Percentiles rank a stretch among this genome's conserved stretches.
phyloP scores from a whole-genome alignment of 2,329 filamentous ascomycete genomes.

The Cladosporium sphaerospermum region DNA sequence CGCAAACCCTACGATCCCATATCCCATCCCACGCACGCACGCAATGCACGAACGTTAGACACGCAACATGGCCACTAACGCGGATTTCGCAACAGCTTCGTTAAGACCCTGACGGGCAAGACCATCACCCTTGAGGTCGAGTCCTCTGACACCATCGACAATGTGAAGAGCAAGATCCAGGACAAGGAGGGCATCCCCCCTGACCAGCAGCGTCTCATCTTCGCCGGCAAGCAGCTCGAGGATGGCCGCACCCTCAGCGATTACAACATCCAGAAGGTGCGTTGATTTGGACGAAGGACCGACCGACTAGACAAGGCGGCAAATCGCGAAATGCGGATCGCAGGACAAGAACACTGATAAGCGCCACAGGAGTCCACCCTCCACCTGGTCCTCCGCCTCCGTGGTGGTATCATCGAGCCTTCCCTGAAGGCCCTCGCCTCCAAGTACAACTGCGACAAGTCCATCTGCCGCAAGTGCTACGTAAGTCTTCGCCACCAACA shows the following conservation, averaged over 20 bases:
- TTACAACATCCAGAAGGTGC: slow-evolving; percentile 99
- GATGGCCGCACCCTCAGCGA: slow-evolving; percentile 94
- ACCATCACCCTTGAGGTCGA: slow-evolving; percentile 99
- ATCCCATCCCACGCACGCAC: background rate
- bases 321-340: too few relatives aligned
- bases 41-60: background rate
- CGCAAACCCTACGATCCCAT: background rate
- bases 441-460: slow-evolving; percentile 99
- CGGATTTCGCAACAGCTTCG: slow-evolving; percentile 63
- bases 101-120: slow-evolving; percentile 99
- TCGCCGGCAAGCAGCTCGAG: slow-evolving; percentile 98
- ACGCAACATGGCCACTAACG: slow-evolving; percentile 22
- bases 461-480: slow-evolving; percentile 99
- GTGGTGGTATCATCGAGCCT: slow-evolving; percentile 98
- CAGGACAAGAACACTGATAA: background rate
- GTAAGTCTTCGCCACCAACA: slow-evolving; percentile 50
- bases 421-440: slow-evolving; percentile 96
- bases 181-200: slow-evolving; percentile 99
- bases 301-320: too few relatives aligned
- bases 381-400: slow-evolving; percentile 95
- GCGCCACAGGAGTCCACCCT: slow-evolving; percentile 80
- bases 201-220: slow-evolving; percentile 97
- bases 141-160: slow-evolving; percentile 98
- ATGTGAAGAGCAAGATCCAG: slow-evolving; percentile 99
- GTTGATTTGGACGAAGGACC: slow-evolving; percentile 25